phyloP scores from a whole-genome alignment of 2,329 filamentous ascomycete genomes.

The Beauveria sp. region DNA sequence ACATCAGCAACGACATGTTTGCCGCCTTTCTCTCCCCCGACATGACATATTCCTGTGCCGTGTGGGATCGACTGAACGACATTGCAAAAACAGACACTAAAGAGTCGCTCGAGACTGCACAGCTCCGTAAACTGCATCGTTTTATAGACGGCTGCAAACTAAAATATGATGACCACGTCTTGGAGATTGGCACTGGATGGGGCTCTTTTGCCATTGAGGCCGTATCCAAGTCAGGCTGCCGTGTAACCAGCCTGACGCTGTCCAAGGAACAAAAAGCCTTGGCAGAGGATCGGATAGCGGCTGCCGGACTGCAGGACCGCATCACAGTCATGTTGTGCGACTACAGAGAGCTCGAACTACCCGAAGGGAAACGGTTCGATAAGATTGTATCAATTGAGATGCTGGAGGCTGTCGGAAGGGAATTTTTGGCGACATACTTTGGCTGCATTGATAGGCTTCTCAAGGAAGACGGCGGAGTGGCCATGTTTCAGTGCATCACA shows the following conservation, averaged over 20 bases:
- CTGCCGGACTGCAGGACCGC: conserved; percentile 49
- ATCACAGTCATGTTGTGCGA: conserved; percentile 62
- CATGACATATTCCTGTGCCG: conserved; percentile 69
- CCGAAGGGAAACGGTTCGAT: conserved; percentile 42
- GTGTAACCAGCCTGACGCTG: conserved; percentile 60
- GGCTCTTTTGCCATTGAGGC: conserved; percentile 66
- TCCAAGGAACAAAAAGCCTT: conserved; percentile 62
- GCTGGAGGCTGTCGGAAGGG: conserved; percentile 65
- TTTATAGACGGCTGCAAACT: conserved; percentile 60
- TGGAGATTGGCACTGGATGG: conserved; percentile 73
- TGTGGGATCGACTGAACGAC: conserved; percentile 38
- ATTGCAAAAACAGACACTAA: conserved; percentile 29
- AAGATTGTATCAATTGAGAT: conserved; percentile 72
- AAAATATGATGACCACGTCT: conserved; percentile 56
- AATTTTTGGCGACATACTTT: conserved; percentile 63
- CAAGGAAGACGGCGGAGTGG: conserved; percentile 58
- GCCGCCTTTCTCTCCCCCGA: conserved; percentile 65
- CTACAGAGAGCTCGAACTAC: conserved; percentile 52
- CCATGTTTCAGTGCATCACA: conserved; percentile 69
- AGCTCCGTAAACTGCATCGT: conserved; percentile 57
- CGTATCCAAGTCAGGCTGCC: conserved; percentile 57
- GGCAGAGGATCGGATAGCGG: conserved; percentile 56
- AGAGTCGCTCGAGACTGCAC: conserved; percentile 57
- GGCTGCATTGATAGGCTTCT: conserved; percentile 53
- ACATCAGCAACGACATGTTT: conserved; percentile 71